Evolutionary conservation across 1,139 yeast species (phyloP).

Genomic region (Pichia sp.): DNA sequence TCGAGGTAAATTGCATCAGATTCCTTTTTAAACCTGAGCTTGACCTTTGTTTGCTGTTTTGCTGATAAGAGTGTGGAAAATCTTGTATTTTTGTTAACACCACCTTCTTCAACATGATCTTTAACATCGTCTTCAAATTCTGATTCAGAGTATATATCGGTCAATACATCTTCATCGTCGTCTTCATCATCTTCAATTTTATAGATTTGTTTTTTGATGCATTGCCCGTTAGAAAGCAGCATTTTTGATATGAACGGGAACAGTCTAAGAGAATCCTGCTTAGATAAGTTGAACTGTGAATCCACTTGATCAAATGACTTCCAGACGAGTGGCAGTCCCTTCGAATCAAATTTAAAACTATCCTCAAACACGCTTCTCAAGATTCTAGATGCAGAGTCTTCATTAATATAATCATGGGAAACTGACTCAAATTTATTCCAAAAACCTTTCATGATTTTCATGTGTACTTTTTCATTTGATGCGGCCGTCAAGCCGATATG

Average conservation of each 20-base stretch:
- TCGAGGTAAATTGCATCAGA: constrained; percentile 79
- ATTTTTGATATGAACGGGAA: constrained; percentile 59
- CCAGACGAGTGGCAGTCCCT: constrained; percentile 77
- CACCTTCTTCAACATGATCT: constrained; percentile 26
- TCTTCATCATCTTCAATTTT: constrained; percentile 33
- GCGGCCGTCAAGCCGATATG: constrained; percentile 47
- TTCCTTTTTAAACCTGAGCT: constrained; percentile 60
- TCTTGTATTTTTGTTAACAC: constrained; percentile 34
- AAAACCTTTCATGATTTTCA: constrained; percentile 41
- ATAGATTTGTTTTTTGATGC: constrained; percentile 46
- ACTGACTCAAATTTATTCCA: constrained; percentile 60
- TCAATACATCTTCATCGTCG: constrained; percentile 36
- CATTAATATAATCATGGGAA: constrained; percentile 51
- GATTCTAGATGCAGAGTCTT: constrained; percentile 47
- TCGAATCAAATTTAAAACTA: constrained; percentile 68
- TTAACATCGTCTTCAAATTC: constrained; percentile 26
- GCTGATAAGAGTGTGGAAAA: constrained; percentile 56
- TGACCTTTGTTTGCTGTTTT: constrained; percentile 48
- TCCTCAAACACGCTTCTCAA: constrained; percentile 73
- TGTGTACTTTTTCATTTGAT: constrained; percentile 34
- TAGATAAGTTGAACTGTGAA: constrained; percentile 50
- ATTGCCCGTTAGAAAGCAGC: constrained; percentile 37
- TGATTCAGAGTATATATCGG: constrained; percentile 24
- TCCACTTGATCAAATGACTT: constrained; percentile 70
- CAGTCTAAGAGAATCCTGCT: constrained; percentile 44